Conservation (phyloP, 805 yeast species). For the Cyberlindnera mycetangii region DNA sequence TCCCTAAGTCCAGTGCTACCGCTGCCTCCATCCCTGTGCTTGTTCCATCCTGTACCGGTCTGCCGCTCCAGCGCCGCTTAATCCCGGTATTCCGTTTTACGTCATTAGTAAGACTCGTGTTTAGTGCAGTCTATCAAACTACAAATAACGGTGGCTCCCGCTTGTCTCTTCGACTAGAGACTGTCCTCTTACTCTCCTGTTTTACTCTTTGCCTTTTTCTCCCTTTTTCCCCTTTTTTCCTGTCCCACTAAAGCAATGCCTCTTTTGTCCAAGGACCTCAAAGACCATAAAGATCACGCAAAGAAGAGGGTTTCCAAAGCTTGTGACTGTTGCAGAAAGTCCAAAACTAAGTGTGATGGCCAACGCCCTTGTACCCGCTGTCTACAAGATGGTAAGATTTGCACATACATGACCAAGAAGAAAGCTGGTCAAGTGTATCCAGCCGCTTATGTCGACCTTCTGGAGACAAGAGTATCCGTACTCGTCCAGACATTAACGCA, state of each 20-base stretch:
- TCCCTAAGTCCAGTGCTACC: not conserved
- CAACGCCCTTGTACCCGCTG: constrained; percentile 48
- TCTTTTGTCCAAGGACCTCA: constrained; percentile 7
- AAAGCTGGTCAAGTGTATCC: constrained; percentile 45
- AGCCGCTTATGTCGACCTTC: constrained; percentile 44
- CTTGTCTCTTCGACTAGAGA: no score
- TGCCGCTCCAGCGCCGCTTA: not conserved
- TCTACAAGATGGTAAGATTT: constrained; percentile 50
- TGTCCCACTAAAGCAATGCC: constrained; percentile 3
- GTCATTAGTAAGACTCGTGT: constrained; percentile 1
- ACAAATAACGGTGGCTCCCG: not conserved
- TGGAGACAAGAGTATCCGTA: constrained; percentile 49
- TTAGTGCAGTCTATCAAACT: not conserved
- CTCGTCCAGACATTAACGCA: constrained; percentile 39
- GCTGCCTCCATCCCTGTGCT: no score
- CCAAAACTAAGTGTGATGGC: constrained; percentile 46
- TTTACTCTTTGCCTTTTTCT: not conserved
- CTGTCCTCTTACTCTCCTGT: not conserved
- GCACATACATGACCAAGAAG: constrained; percentile 54
- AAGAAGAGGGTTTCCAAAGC: constrained; percentile 34
- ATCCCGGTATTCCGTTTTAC: not conserved
- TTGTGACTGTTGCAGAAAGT: constrained; percentile 45
- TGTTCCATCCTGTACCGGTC: no score
- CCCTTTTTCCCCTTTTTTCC: not conserved
- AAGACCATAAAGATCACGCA: constrained; percentile 11